These are phyloP conservation scores for Hippophae rhamnoides DNA, from an alignment of 306 rosid genomes.

Conservation along the genomic window DNA sequence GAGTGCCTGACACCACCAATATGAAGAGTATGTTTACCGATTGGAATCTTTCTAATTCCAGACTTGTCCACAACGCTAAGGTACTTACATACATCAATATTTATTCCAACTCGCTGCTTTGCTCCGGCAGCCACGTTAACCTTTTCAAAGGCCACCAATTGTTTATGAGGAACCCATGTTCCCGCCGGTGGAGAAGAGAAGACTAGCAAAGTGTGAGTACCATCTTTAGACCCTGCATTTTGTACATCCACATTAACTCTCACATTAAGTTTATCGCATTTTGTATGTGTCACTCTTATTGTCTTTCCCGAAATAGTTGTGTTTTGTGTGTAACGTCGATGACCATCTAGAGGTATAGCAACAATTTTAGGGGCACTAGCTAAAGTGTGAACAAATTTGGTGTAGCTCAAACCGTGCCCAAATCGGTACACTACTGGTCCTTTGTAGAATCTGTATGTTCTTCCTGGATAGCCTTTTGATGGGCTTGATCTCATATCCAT, in stretches of 20 bases:
- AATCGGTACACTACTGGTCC: slow-evolving; percentile 76
- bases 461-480: slow-evolving; percentile 54
- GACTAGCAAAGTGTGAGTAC: slow-evolving; percentile 54
- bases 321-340: too few species aligned
- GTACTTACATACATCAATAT: slow-evolving; percentile 61
- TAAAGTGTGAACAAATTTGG: slow-evolving; percentile 45
- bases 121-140: slow-evolving; percentile 47
- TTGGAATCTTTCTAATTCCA: slow-evolving; percentile 72
- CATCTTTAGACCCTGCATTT: slow-evolving; percentile 61
- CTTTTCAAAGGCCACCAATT: slow-evolving; percentile 50
- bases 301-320: too few species aligned
- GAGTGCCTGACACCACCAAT: slow-evolving; percentile 41
- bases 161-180: slow-evolving; percentile 30
- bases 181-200: slow-evolving; percentile 45
- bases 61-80: slow-evolving; percentile 53
- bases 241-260: slow-evolving; percentile 40
- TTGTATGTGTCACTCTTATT: too few species aligned
- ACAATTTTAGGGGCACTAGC: slow-evolving; percentile 44
- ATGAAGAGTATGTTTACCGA: slow-evolving; percentile 61
- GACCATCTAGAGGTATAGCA: slow-evolving; percentile 14
- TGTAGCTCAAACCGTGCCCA: slow-evolving; percentile 62
- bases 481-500: slow-evolving; percentile 68
- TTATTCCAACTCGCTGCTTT: slow-evolving; percentile 25
- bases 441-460: slow-evolving; percentile 72
- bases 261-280: neutral